phyloP scores from a whole-genome alignment of 2,329 filamentous ascomycete genomes.

The Akanthomyces muscarius region DNA sequence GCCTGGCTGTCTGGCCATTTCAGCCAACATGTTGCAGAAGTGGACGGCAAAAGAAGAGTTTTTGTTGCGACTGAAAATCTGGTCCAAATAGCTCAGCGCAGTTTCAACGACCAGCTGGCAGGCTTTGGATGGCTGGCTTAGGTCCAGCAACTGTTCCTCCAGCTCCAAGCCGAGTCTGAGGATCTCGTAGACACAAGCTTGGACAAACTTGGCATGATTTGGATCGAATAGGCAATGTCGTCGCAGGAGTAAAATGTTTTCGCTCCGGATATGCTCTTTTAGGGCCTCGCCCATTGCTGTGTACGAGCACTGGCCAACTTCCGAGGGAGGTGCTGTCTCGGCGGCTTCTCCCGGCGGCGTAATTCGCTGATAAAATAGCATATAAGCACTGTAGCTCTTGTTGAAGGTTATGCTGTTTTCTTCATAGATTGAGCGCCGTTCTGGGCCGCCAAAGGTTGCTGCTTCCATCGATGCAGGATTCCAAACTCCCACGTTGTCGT shows the following conservation, averaged over 20 bases:
- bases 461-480: slow-evolving; percentile 68
- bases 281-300: slow-evolving; percentile 43
- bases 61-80: slow-evolving; percentile 68
- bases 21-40: slow-evolving; percentile 47
- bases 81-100: slow-evolving; percentile 65
- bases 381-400: slow-evolving; percentile 86
- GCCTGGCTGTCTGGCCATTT: slow-evolving; percentile 46
- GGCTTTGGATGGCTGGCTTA: slow-evolving; percentile 19
- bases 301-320: background rate
- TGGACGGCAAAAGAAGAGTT: slow-evolving; percentile 60
- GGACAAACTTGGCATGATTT: slow-evolving; percentile 64
- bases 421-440: slow-evolving; percentile 48
- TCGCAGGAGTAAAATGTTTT: slow-evolving; percentile 71
- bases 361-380: slow-evolving; percentile 91
- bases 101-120: slow-evolving; percentile 52
- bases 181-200: slow-evolving; percentile 47
- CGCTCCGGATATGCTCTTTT: slow-evolving; percentile 58
- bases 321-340: background rate
- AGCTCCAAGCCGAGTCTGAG: background rate
- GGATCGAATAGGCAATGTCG: slow-evolving; percentile 78
- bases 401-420: slow-evolving; percentile 47
- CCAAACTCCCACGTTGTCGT: slow-evolving; percentile 75
- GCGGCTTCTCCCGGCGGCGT: slow-evolving; percentile 50
- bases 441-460: slow-evolving; percentile 74
- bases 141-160: background rate